Conservation (phyloP, 495 filamentous ascomycete species). For the Thermochaetoides thermophila region DNA sequence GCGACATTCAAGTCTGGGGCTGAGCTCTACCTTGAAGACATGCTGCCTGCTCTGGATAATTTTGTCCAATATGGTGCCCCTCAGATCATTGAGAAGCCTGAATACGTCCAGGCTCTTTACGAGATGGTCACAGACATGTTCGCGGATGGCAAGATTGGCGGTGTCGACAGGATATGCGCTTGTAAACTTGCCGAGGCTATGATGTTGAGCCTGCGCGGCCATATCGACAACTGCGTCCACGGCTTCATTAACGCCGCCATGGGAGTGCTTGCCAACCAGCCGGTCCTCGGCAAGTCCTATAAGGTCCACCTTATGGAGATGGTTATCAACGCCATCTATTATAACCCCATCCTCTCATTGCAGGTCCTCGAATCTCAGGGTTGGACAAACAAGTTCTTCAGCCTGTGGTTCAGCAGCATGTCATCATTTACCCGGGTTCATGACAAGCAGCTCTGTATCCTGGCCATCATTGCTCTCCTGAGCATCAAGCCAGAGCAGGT, state of each 20-base stretch:
- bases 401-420: slow-evolving; percentile 91
- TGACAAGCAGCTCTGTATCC: slow-evolving; percentile 95
- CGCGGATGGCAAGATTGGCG: slow-evolving; percentile 71
- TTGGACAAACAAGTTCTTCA: slow-evolving; percentile 99
- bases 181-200: slow-evolving; percentile 96
- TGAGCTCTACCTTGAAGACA: slow-evolving; percentile 95
- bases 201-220: slow-evolving; percentile 89
- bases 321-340: slow-evolving; percentile 96
- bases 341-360: slow-evolving; percentile 72
- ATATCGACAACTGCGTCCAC: slow-evolving; percentile 71
- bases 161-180: slow-evolving; percentile 94
- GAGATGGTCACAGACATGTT: slow-evolving; percentile 63
- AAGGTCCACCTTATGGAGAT: slow-evolving; percentile 96
- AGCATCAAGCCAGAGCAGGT: slow-evolving; percentile 62
- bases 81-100: slow-evolving; percentile 64
- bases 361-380: slow-evolving; percentile 75
- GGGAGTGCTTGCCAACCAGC: slow-evolving; percentile 52
- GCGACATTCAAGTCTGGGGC: slow-evolving; percentile 93
- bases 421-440: slow-evolving; percentile 86
- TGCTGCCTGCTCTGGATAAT: slow-evolving; percentile 95
- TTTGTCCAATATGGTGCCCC: slow-evolving; percentile 82
- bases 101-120: slow-evolving; percentile 73
- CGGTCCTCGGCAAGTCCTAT: slow-evolving; percentile 77
- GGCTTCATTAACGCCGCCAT: slow-evolving; percentile 84
- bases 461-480: slow-evolving; percentile 75